These are phyloP conservation scores for Wilhelminamyces savonicus DNA, from an alignment of 805 yeast genomes.

Conservation along the genomic window DNA sequence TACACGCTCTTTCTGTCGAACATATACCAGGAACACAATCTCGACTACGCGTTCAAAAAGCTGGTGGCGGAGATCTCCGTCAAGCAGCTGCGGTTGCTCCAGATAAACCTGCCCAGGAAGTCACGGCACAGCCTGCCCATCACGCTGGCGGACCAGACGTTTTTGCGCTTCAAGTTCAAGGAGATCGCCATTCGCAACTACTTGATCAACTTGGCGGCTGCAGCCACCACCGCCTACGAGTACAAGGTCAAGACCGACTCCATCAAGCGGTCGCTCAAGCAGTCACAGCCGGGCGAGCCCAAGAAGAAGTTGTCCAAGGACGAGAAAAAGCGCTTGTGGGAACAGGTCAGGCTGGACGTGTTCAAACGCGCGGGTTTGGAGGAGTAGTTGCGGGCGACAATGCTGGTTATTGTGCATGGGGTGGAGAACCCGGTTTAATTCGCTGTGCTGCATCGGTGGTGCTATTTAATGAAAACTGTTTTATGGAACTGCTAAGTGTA, in stretches of 20 bases:
- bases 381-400: too few species aligned
- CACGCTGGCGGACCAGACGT: constrained; percentile 23
- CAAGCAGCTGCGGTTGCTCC: constrained; percentile 38
- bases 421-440: background rate
- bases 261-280: constrained; percentile 20
- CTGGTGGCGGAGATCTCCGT: constrained; percentile 46
- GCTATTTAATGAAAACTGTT: too few species aligned
- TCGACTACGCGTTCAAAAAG: constrained; percentile 37
- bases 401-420: background rate
- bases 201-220: constrained; percentile 47
- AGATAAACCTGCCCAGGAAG: constrained; percentile 23
- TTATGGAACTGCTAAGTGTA: too few species aligned
- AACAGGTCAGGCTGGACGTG: constrained; percentile 44
- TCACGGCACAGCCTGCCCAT: constrained; percentile 18
- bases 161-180: constrained; percentile 30
- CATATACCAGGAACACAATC: constrained; percentile 42
- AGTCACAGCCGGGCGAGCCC: constrained; percentile 6
- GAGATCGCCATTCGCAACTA: constrained; percentile 45
- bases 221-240: constrained; percentile 48
- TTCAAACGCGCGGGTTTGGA: constrained; percentile 42
- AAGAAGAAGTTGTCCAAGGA: constrained; percentile 29
- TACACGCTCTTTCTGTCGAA: constrained; percentile 35
- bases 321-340: constrained; percentile 43
- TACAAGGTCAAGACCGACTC: constrained; percentile 35
- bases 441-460: too few species aligned